Evolutionary conservation across 2,329 filamentous ascomycete genomes (phyloP), one percentile per base, ranked within the genome.

Genomic region (Aspergillus intermedius): DNA sequence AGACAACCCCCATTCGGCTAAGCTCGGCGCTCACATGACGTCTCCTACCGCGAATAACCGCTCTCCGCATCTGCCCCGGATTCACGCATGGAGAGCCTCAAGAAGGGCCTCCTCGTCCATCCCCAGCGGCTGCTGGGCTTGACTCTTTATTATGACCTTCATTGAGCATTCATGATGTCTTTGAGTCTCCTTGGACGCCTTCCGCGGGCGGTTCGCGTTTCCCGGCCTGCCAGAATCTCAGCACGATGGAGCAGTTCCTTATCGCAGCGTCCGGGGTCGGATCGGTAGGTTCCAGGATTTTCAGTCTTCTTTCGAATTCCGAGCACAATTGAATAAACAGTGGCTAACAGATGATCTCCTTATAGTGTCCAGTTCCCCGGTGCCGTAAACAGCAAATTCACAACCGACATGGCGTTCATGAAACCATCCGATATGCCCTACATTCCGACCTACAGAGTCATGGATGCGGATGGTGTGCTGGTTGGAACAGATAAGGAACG

Each of bases 361-460:
- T 37, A 9, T 25, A 83, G 79, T 49, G 77, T 82, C 9, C 74
- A 81, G 48, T 98, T 98, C 58, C 93, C 93, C 0, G 93, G 93
- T n/a, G 93, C 93, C 1, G 77, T 97, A 45, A 91, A 96, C 68
- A 95, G 89, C 66, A 88, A 88, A 54, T 98, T 98, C 70, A 95
- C 88, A 4, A 85, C 81, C 55, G 76, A 78, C 0, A 84, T 97
- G 69, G 76, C 79, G 37, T 97, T 95, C 69, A 81, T 88, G 48
- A 80, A 81, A 44, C 87, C 91, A 0, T 79, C 83, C 37, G 80
- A 83, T 46, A 80, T 84, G 59, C 76, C 83, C 30, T 85, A 90
- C 4, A 86, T 98, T 63, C 83, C 91, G 22, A 97, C 93, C 4
- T 98, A 94, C 74, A 86, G 93, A 44, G 83, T 91, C 22, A 85